Evolutionary conservation across 2,329 filamentous ascomycete species (phyloP), one percentile per base, ranked within the genome.

Genomic region (Thielaviopsis musarum): DNA sequence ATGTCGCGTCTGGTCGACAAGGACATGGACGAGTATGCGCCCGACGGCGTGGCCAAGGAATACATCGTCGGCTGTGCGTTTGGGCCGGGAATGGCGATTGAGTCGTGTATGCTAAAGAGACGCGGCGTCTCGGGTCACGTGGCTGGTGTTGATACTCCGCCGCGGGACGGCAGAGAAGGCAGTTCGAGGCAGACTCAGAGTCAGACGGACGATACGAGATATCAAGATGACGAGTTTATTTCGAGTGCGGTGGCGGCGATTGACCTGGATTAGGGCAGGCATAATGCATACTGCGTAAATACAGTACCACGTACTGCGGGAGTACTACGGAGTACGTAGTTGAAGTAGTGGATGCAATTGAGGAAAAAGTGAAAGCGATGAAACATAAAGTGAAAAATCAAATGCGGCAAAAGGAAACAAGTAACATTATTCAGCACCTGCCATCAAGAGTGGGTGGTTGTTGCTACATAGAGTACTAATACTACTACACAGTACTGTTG

Each of bases 41-140:
- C 79, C 0, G 74, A 68, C 1, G 77, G 76, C 1, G 71, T 70
- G 17, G 69, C 70, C 57, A 65, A 75, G 41, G 80, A 85, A 54
- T 78, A 81, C 60, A 75, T 88, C 5, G 76, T 87, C 1, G 83
- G 80, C 1, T 84, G 82, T 63, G 84, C 83, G 1, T 88, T 88
- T 66, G 84, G 84, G 0, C 84, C 84, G 0, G 84, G 84, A 0
- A 81, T 88, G 63, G 69, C 79, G 5, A 76, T 87, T 30, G 84
- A 87, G 70, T 84, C 84, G 78, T 83, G 80, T 66, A 74, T 86
- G 70, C 68, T 87, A 65, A 82, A 76, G 70, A 72, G 80, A 51
- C 72, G 73, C 64, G 66, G 65, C 63, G 30, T 48, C 58, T 5
- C 64, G 63, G 19, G 67, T 64, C 54, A 51, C 5, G 55, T 66